Evolutionary conservation across 1,139 yeast species (phyloP).

Genomic region (Taphrina confusa): DNA sequence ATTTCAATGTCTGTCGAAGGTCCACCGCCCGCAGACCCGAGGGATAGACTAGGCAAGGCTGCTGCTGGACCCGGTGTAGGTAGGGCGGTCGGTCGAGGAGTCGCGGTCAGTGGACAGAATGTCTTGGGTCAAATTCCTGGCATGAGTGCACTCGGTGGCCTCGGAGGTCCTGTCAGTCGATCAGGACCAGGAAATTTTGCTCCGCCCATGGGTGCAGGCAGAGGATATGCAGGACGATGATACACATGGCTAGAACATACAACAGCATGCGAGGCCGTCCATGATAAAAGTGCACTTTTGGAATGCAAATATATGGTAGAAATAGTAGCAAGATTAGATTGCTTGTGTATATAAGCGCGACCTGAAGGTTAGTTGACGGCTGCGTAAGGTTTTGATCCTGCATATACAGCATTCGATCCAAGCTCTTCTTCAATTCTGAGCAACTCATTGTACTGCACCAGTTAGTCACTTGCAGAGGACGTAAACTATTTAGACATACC

Average conservation of each 20-base stretch:
- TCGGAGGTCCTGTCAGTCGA: conserved; percentile 20
- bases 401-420: conserved; percentile 92
- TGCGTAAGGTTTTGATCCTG: conserved; percentile 22
- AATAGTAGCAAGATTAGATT: too few relatives aligned
- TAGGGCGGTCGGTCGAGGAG: conserved; percentile 49
- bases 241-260: too few relatives aligned
- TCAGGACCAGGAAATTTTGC: conserved; percentile 17
- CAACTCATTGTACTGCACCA: conserved; percentile 65
- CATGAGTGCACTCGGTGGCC: conserved; percentile 13
- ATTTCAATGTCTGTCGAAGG: conserved; percentile 82
- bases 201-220: conserved; percentile 9
- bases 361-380: conserved; percentile 10
- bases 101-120: conserved; percentile 18
- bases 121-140: conserved; percentile 14
- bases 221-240: conserved; percentile 20
- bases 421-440: conserved; percentile 96
- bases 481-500: conserved; percentile 40
- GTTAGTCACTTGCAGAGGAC: background rate
- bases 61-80: conserved; percentile 53
- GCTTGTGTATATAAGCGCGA: conserved; percentile 3
- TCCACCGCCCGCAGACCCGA: conserved; percentile 61
- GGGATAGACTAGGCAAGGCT: conserved; percentile 50
- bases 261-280: too few relatives aligned
- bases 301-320: too few relatives aligned
- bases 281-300: too few relatives aligned